Evolutionary conservation across 2,329 filamentous ascomycete species (phyloP), one percentile per base, ranked within the genome.

Genomic region (Phyllosticta paracitricarpa): DNA sequence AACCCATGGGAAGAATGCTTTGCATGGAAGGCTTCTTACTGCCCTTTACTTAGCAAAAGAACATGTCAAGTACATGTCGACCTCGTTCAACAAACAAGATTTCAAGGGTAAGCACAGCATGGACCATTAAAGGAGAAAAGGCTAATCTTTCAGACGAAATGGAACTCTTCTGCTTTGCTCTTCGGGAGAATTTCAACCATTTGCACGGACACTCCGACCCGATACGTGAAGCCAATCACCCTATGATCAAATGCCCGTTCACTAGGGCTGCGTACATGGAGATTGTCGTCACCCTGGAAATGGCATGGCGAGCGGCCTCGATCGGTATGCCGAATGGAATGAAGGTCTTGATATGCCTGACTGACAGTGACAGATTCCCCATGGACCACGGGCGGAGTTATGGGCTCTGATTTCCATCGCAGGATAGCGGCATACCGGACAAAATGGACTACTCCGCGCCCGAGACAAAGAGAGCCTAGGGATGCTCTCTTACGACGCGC

Each of bases 191-290:
- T 17, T 63, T 64, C 22, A 58, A 62, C 0, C 57, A 25, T 12
- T 66, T 68, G 63, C 71, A 68, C 35, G 59, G 54, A 1, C 2
- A 6, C 7, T 48, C 14, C 12, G 40, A 48, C n/a, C 14, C 3
- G 14, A 6, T 5, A 8, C 6, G 6, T 30, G 28, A 8, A 30
- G 28, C 9, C 28, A 30, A 6, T 30, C 4, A 2, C 28, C 28
- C 28, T 30, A 10, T 59, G 6, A 68, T 62, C 24, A 56, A 63
- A 9, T 77, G 74, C 57, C 65, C 71, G 1, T 68, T 75, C 26
- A 69, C 71, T 7, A 69, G 69, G 62, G 67, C 71, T 3, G 71
- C 72, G 6, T 74, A 73, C 56, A 64, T 76, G 2, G 75, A 77
- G 51, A 63, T 76, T 14, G 58, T 71, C 25, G 69, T 28, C 4